Evolutionary conservation across 208 protist genomes (phyloP).

Genomic region (Trichomonas vaginalis): DNA sequence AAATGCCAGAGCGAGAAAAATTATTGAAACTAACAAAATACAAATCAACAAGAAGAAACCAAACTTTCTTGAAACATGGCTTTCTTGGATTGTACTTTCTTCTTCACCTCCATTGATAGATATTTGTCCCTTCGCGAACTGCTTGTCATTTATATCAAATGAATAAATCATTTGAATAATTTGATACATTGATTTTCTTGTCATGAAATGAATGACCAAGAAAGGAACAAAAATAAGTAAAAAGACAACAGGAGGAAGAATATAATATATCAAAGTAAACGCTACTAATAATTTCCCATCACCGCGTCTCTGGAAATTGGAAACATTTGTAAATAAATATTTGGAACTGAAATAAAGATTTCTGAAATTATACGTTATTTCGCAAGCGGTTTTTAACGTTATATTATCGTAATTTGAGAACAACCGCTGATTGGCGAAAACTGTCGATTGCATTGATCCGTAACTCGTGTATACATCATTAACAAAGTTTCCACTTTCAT

Average conservation of each 20-base stretch:
- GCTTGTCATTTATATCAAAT: not conserved
- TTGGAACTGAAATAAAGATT: too few relatives aligned
- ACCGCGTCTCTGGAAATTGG: too few relatives aligned
- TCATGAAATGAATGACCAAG: not conserved
- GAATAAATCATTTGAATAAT: not conserved
- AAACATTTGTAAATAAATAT: too few relatives aligned
- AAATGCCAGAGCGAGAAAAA: not conserved
- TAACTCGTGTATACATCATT: too few relatives aligned
- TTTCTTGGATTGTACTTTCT: not conserved
- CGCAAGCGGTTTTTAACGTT: too few relatives aligned
- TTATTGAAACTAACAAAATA: not conserved
- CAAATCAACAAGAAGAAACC: not conserved
- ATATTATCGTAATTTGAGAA: too few relatives aligned
- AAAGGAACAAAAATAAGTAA: not conserved
- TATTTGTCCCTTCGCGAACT: not conserved
- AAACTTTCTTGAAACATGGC: too few relatives aligned
- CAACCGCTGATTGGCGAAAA: too few relatives aligned
- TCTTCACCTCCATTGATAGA: not conserved
- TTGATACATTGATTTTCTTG: not conserved
- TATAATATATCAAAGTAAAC: not conserved
- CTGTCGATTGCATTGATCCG: too few relatives aligned
- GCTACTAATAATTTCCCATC: not conserved
- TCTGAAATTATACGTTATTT: too few relatives aligned
- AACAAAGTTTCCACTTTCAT: too few relatives aligned
- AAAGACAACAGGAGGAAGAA: not conserved